These are phyloP conservation scores for Lipomyces sp. DNA, from an alignment of 805 yeast species.

Conservation along the genomic window DNA sequence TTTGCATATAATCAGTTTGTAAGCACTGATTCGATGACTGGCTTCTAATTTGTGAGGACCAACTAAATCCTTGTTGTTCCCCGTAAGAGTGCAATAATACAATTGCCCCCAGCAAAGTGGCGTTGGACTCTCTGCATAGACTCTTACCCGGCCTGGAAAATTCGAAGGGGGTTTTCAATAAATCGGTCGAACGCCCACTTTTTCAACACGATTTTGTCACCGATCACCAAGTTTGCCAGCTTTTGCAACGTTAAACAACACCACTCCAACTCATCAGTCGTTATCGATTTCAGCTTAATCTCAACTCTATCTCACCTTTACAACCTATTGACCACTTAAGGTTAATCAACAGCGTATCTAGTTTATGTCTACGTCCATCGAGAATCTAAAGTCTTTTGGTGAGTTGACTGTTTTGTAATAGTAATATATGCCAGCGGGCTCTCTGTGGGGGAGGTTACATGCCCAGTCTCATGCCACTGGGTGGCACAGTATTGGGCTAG, in stretches of 20 bases:
- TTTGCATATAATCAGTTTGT: too few species aligned
- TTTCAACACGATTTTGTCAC: neutral
- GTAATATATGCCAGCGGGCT: neutral
- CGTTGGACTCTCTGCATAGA: neutral
- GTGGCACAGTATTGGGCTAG: neutral
- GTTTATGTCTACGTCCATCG: constrained; percentile 76
- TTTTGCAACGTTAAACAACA: neutral
- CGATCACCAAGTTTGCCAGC: neutral
- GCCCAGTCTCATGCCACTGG: neutral
- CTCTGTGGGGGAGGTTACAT: neutral
- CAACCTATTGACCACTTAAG: neutral
- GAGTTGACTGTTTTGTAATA: constrained; percentile 2
- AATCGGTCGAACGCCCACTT: constrained; percentile 1
- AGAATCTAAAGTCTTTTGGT: constrained; percentile 58
- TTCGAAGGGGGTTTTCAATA: neutral
- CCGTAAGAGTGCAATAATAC: too few species aligned
- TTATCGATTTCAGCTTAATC: constrained; percentile 5
- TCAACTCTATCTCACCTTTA: neutral
- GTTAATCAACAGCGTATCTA: constrained; percentile 24
- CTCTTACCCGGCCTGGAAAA: neutral
- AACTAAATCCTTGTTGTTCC: too few species aligned
- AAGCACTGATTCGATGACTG: too few species aligned
- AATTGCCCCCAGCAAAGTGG: neutral
- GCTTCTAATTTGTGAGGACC: too few species aligned
- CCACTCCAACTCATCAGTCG: neutral